Percentiles rank a stretch among this genome's conserved stretches.
These are phyloP conservation scores for Sequoia sempervirens DNA, from an alignment of 75 land plant species.

Conservation along the genomic window DNA sequence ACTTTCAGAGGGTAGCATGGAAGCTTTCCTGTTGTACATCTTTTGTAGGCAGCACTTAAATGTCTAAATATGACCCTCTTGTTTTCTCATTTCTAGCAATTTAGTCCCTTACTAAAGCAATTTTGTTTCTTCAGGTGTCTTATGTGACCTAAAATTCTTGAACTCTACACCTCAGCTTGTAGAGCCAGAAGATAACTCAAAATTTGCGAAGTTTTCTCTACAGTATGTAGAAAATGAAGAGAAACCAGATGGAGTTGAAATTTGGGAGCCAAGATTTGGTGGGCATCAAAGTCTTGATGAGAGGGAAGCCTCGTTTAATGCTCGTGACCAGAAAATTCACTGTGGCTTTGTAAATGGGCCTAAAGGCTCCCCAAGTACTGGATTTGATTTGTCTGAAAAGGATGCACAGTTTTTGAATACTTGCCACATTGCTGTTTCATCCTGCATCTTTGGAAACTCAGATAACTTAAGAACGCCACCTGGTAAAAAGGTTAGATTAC, in stretches of 20 bases:
- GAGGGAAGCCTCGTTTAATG: constrained; percentile 72
- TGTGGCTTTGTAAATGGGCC: constrained; percentile 94
- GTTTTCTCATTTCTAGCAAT: background rate
- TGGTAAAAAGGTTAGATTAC: constrained; percentile 52
- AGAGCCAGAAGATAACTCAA: constrained; percentile 58
- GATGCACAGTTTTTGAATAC: constrained; percentile 63
- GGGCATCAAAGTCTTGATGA: constrained; percentile 81
- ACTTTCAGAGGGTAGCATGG: background rate
- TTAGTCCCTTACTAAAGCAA: background rate
- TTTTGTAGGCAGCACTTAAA: too few species aligned
- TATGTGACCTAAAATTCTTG: constrained; percentile 60
- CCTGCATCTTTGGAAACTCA: constrained; percentile 96
- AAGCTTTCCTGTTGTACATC: background rate
- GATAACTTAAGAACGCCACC: constrained; percentile 71
- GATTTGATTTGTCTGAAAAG: constrained; percentile 80
- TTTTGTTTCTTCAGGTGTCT: constrained; percentile 32
- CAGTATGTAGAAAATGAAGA: constrained; percentile 63
- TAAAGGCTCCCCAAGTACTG: constrained; percentile 56
- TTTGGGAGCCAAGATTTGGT: constrained; percentile 84
- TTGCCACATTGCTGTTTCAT: constrained; percentile 90
- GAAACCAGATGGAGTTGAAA: constrained; percentile 33
- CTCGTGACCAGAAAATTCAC: constrained; percentile 69
- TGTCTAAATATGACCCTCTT: too few species aligned
- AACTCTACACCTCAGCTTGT: constrained; percentile 64
- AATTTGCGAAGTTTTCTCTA: too few species aligned